These are phyloP conservation scores for Colletotrichum sp. DNA, from an alignment of 2,329 filamentous ascomycete genomes.

Conservation along the genomic window DNA sequence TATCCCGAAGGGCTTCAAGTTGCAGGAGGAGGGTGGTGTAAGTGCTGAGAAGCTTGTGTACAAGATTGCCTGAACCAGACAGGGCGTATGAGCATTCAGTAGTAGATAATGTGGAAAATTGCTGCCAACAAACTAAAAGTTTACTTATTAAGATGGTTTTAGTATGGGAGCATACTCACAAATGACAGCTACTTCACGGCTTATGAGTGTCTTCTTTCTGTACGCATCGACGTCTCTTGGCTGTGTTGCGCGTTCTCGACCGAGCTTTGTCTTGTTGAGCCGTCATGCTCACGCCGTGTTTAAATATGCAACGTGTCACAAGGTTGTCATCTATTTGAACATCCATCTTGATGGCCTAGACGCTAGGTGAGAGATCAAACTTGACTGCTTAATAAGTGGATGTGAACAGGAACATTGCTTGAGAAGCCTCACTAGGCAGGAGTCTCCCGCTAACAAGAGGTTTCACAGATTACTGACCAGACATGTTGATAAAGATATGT, in stretches of 20 bases:
- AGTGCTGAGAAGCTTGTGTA: constrained; percentile 17
- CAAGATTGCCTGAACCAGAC: background rate
- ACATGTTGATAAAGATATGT: too few relatives aligned
- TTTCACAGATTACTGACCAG: background rate
- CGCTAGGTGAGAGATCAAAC: background rate
- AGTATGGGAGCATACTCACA: background rate
- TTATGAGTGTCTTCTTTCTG: rapidly evolving
- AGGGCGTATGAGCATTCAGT: background rate
- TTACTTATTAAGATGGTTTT: rapidly evolving
- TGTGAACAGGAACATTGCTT: rapidly evolving
- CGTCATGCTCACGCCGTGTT: background rate
- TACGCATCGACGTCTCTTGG: background rate
- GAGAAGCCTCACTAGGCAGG: background rate
- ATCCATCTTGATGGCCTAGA: rapidly evolving
- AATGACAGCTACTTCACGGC: background rate
- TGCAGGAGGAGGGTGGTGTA: constrained; percentile 7
- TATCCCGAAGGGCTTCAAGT: constrained; percentile 10
- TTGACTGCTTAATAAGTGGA: background rate
- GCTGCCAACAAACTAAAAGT: background rate
- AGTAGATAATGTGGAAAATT: background rate
- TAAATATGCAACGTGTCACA: background rate
- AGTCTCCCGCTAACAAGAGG: too few relatives aligned
- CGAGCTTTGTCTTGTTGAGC: background rate
- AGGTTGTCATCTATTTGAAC: rapidly evolving
- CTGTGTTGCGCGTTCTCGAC: background rate